phyloP scores from a whole-genome alignment of 2,329 filamentous ascomycete species.

The Ascocoryne sarcoides region DNA sequence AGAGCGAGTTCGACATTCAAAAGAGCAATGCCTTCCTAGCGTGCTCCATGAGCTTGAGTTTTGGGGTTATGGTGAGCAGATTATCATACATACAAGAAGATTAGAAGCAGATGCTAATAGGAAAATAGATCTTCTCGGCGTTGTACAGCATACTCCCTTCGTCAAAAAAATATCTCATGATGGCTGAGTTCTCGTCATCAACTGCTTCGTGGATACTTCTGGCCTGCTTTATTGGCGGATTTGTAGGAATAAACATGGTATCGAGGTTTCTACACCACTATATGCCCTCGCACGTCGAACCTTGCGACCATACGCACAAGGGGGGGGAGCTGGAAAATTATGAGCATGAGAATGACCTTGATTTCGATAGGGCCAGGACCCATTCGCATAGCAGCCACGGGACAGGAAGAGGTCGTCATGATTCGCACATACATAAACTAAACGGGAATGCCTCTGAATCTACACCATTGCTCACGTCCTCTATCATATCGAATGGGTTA shows the following conservation, averaged over 20 bases:
- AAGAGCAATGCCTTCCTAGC: constrained; percentile 85
- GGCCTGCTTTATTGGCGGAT: constrained; percentile 60
- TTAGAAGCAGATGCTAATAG: constrained; percentile 6
- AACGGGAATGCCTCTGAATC: constrained; percentile 19
- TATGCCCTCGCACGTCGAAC: constrained; percentile 71
- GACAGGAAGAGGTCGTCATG: constrained; percentile 3
- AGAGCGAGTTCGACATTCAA: constrained; percentile 74
- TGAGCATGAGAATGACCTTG: constrained; percentile 32
- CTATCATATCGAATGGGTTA: constrained; percentile 8
- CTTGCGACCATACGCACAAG: constrained; percentile 67
- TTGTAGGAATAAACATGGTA: constrained; percentile 65
- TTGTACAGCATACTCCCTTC: constrained; percentile 90
- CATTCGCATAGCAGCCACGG: constrained; percentile 9
- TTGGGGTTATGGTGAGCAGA: constrained; percentile 79
- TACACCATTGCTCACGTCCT: constrained; percentile 21
- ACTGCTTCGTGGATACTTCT: constrained; percentile 61
- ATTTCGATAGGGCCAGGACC: constrained; percentile 6
- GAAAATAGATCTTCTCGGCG: constrained; percentile 71
- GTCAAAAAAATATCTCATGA: constrained; percentile 66
- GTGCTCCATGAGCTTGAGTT: constrained; percentile 81
- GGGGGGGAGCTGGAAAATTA: constrained; percentile 34
- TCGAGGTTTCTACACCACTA: constrained; percentile 65
- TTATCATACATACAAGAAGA: too few relatives aligned
- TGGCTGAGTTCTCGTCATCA: constrained; percentile 58
- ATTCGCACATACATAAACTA: constrained; percentile 2